Conservation (phyloP, 495 filamentous ascomycete genomes). For the Trichoderma orchidacearum region DNA sequence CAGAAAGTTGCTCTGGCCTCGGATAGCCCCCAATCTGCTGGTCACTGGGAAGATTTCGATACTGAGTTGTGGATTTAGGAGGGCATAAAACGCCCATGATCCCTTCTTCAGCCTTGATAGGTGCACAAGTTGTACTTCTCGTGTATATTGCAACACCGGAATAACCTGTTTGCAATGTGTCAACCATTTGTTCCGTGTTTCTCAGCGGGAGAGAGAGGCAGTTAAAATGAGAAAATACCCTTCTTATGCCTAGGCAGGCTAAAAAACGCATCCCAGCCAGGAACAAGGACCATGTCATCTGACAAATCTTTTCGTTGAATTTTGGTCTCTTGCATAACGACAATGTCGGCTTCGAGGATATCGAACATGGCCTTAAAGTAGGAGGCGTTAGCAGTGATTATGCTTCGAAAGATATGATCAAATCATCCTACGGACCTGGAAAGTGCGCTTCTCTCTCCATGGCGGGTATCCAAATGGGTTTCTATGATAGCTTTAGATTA, state of each 20-base stretch:
- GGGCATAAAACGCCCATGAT: conserved; percentile 71
- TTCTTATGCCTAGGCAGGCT: conserved; percentile 88
- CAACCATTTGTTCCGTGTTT: too few relatives aligned
- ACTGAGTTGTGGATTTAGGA: conserved; percentile 60
- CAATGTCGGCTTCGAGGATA: conserved; percentile 82
- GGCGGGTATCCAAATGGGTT: conserved; percentile 94
- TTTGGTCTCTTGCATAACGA: conserved; percentile 91
- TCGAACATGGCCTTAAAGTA: conserved; percentile 72
- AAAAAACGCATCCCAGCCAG: conserved; percentile 95
- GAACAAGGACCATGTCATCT: conserved; percentile 92
- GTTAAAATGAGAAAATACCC: conserved; percentile 38
- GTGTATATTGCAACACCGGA: conserved; percentile 94
- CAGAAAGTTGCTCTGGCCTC: conserved; percentile 45
- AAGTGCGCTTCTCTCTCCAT: conserved; percentile 82
- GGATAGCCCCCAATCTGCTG: conserved; percentile 92
- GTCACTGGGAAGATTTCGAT: conserved; percentile 61
- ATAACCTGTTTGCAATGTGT: conserved; percentile 44
- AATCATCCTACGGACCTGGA: conserved; percentile 38
- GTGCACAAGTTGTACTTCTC: conserved; percentile 72
- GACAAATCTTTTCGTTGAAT: conserved; percentile 87
- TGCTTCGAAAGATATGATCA: neutral
- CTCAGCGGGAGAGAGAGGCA: conserved; percentile 14
- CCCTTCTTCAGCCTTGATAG: conserved; percentile 87
- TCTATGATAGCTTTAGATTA: conserved; percentile 24
- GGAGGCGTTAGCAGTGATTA: neutral